Conservation (phyloP, 371 early-diverging fungal species). For the Rhizopus stolonifer region DNA sequence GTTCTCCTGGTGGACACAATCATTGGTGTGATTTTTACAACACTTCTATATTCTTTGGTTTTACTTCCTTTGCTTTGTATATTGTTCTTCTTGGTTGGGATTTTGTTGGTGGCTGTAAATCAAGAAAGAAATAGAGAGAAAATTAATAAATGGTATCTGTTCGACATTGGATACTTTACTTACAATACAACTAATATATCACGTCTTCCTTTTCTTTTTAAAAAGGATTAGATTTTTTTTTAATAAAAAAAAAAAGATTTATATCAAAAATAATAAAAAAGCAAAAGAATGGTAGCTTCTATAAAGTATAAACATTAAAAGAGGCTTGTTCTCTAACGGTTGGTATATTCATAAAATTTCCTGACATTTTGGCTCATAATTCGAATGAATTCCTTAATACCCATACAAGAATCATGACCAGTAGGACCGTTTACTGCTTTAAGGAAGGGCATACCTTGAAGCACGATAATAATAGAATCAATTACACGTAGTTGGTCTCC, state of each 20-base stretch:
- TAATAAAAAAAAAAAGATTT: too few species aligned
- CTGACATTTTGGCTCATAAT: background rate
- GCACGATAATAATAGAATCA: background rate
- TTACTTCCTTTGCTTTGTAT: conserved; percentile 48
- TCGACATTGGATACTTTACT: too few species aligned
- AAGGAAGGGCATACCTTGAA: conserved; percentile 1
- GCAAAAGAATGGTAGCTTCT: too few species aligned
- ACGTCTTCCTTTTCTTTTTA: too few species aligned
- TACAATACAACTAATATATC: too few species aligned
- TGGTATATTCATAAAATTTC: background rate
- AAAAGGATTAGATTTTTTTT: too few species aligned
- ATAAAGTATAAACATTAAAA: too few species aligned
- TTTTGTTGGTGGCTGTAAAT: conserved; percentile 41
- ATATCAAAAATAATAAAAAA: too few species aligned
- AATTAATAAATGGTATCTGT: background rate
- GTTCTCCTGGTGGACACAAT: conserved; percentile 44
- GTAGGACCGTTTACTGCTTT: conserved; percentile 24
- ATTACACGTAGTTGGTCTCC: background rate
- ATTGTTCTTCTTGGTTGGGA: conserved; percentile 52
- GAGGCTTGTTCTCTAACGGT: background rate
- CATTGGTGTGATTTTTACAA: conserved; percentile 63
- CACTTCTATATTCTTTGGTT: conserved; percentile 55
- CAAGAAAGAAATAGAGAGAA: background rate
- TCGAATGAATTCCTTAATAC: conserved; percentile 19
- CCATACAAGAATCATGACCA: conserved; percentile 10